phyloP scores from a whole-genome alignment of 2,329 filamentous ascomycete species.

The Aspergillus cejpii region DNA sequence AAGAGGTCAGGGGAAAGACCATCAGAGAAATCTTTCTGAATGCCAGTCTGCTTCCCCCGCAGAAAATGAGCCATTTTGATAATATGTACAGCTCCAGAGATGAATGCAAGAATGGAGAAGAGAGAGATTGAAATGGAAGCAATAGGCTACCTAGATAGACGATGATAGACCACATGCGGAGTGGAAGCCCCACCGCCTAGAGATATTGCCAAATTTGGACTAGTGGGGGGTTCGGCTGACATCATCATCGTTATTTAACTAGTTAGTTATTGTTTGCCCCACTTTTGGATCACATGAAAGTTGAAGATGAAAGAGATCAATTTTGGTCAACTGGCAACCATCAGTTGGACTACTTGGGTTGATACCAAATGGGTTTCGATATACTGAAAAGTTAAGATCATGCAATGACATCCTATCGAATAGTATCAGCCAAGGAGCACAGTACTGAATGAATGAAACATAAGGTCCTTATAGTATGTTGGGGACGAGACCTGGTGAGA shows the following conservation, averaged over 20 bases:
- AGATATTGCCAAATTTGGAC: neutral
- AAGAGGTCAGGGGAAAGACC: conserved; percentile 73
- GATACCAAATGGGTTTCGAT: too few species aligned
- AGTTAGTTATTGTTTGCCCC: conserved; percentile 4
- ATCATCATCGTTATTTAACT: conserved; percentile 3
- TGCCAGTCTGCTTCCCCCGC: conserved; percentile 85
- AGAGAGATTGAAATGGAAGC: conserved; percentile 8
- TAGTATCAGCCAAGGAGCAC: too few species aligned
- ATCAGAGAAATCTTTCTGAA: conserved; percentile 82
- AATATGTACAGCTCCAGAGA: conserved; percentile 1
- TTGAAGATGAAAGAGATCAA: too few species aligned
- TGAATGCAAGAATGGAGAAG: conserved; percentile 3
- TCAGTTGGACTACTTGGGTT: too few species aligned
- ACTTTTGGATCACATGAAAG: conserved; percentile 4
- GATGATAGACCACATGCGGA: conserved; percentile 18
- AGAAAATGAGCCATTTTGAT: conserved; percentile 73
- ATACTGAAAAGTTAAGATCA: too few species aligned
- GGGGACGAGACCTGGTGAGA: too few species aligned
- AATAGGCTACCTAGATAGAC: conserved; percentile 15
- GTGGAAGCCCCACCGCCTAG: conserved; percentile 10
- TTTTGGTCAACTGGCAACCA: too few species aligned
- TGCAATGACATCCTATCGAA: too few species aligned
- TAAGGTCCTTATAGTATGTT: too few species aligned
- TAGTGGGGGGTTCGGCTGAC: conserved; percentile 1
- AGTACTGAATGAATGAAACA: too few species aligned